Evolutionary conservation across 148 eudicot species (phyloP).

Genomic region (Rhododendron ferrugineum): DNA sequence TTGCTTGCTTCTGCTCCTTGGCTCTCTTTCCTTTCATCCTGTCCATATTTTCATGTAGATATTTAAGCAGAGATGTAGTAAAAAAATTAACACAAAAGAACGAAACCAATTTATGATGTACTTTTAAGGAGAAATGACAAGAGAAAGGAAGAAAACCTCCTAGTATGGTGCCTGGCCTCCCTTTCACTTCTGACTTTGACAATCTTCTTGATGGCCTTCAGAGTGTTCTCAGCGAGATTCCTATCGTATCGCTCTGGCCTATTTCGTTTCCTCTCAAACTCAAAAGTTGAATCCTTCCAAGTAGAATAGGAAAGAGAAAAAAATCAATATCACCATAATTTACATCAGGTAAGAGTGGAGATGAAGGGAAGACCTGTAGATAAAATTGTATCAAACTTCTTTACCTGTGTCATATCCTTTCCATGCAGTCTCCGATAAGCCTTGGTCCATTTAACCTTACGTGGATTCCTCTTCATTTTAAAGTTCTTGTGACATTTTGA

Average conservation of each 20-base stretch:
- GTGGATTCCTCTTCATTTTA: conserved; percentile 99
- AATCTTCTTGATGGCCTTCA: conserved; percentile 71
- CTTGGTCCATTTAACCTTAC: conserved; percentile 96
- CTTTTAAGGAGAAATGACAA: background rate
- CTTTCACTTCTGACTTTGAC: conserved; percentile 49
- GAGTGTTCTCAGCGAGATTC: conserved; percentile 48
- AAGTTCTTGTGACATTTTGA: conserved; percentile 98
- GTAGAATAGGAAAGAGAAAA: background rate
- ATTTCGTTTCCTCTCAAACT: conserved; percentile 92
- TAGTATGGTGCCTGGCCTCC: conserved; percentile 29
- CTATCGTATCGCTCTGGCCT: conserved; percentile 96
- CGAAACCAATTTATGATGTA: background rate
- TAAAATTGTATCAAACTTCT: background rate
- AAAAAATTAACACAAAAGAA: background rate
- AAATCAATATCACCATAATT: background rate
- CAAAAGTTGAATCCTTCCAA: conserved; percentile 80
- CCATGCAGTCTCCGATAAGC: conserved; percentile 83
- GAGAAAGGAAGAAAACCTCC: conserved; percentile 40
- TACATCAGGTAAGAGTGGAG: background rate
- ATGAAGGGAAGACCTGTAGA: background rate
- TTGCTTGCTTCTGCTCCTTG: conserved; percentile 15
- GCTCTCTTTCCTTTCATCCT: conserved; percentile 54
- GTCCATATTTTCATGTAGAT: background rate
- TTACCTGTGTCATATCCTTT: conserved; percentile 97
- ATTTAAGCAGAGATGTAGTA: background rate